A percentile compares a stretch with the other conserved stretches of the same genome.
phyloP scores from a whole-genome alignment of 805 yeast genomes.

The Spathaspora hagerdaliae region DNA sequence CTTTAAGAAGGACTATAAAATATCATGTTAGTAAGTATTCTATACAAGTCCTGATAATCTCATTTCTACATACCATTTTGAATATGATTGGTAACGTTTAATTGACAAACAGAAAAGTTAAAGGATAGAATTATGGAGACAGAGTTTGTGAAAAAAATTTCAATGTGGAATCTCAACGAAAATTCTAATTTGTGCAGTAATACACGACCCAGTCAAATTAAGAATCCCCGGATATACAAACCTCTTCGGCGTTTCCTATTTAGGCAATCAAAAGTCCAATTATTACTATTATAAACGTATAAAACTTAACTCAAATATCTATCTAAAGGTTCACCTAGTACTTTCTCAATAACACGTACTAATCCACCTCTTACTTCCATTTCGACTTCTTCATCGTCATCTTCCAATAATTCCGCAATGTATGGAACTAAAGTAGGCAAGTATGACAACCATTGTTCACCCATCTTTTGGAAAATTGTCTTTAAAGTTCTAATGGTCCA shows the following conservation, averaged over 20 bases:
- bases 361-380: conserved; percentile 85
- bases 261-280: not conserved
- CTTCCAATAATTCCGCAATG: conserved; percentile 92
- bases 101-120: too few relatives aligned
- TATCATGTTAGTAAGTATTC: conserved; percentile 8
- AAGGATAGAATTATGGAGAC: too few relatives aligned
- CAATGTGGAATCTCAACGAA: not conserved
- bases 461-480: conserved; percentile 81
- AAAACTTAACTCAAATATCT: conserved; percentile 54
- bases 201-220: not conserved
- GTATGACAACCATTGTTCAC: conserved; percentile 89
- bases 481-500: conserved; percentile 83
- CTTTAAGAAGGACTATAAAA: conserved; percentile 53
- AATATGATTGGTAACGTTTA: too few relatives aligned
- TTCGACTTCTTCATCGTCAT: conserved; percentile 90
- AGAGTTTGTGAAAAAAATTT: too few relatives aligned
- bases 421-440: conserved; percentile 94
- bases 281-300: not conserved
- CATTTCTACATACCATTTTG: too few relatives aligned
- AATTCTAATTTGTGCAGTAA: not conserved
- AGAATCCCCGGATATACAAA: not conserved
- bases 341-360: conserved; percentile 86
- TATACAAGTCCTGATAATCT: too few relatives aligned
- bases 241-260: not conserved
- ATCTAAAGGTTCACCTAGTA: conserved; percentile 92